Evolutionary conservation across 164 flowering plant genomes (phyloP).

Genomic region (Umbellularia californica): DNA sequence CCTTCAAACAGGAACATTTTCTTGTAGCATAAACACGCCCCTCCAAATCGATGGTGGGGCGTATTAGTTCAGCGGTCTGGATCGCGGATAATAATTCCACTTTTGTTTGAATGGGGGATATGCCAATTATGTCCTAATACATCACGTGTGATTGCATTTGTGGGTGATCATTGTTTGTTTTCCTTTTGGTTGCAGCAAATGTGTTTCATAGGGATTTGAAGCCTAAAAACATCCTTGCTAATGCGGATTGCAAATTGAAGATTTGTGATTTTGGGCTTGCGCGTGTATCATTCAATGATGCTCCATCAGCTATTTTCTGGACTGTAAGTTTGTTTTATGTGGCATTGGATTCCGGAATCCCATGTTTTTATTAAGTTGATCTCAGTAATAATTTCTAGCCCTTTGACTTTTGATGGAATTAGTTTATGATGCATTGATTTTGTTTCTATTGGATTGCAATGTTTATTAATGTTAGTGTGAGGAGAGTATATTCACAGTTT

Average conservation of each 20-base stretch:
- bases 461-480: neutral
- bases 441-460: neutral
- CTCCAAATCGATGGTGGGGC: neutral
- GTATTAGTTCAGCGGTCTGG: neutral
- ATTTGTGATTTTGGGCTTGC: conserved; percentile 97
- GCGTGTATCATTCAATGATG: conserved; percentile 78
- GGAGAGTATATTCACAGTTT: too few relatives aligned
- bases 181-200: conserved; percentile 48
- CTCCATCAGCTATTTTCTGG: conserved; percentile 93
- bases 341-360: neutral
- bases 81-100: too few relatives aligned
- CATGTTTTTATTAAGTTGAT: too few relatives aligned
- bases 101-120: too few relatives aligned
- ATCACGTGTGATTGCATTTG: too few relatives aligned
- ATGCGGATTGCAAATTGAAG: conserved; percentile 93
- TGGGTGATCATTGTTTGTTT: neutral
- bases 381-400: neutral
- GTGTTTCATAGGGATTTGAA: conserved; percentile 91
- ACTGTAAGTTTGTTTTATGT: conserved; percentile 54
- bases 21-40: too few relatives aligned
- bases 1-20: too few relatives aligned
- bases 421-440: neutral
- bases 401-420: neutral
- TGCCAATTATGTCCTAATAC: too few relatives aligned
- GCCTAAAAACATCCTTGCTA: conserved; percentile 89